Evolutionary conservation across 2,329 filamentous ascomycete genomes (phyloP), one percentile per base, ranked within the genome.

Genomic region (Raffaelea ambrosiae): DNA sequence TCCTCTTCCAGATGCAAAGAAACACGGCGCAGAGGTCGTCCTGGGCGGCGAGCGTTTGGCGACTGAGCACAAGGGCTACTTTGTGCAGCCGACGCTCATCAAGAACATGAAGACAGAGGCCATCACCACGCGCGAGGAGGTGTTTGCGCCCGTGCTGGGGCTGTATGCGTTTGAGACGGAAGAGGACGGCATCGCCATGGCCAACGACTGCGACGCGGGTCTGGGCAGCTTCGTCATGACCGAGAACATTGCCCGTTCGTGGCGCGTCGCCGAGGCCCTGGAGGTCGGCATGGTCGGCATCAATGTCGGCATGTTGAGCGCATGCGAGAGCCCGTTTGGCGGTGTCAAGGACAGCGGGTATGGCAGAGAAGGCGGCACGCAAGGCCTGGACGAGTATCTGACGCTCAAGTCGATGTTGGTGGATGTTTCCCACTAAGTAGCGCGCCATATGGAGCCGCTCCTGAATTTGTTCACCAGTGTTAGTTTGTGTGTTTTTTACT

Each of bases 171-270:
- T 97, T 62, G 78, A 87, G 42, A 88, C 84, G 0, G 93, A 97
- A 67, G 83, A 85, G 46, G 90, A 97, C 59, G 93, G 95, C 4
- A 81, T 97, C 26, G 73, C 77, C 53, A 69, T 91, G 55, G 91
- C 93, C 4, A 98, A 98, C 66, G 66, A 71, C 39, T 74, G 87
- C 1, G 83, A 91, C 46, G 90, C 97, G 35, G 93, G 93, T 1
- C 74, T 98, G 31, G 93, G 91, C 0, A 91, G 88, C 1, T 97
- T 97, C 70, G 95, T 98, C 71, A 97, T 88, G 73, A 89, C 78
- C 5, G 66, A 69, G 44, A 76, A 86, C 58, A 52, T 85, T 14
- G 70, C 76, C 58, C 67, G 83, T 7, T 73, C 79, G 22, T 68
- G 72, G 56, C 71, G 83, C 43, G 76, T 87, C 0, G 78, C 81